phyloP scores from a whole-genome alignment of 768 basidiomycete species.

The Lepiota venenata region DNA sequence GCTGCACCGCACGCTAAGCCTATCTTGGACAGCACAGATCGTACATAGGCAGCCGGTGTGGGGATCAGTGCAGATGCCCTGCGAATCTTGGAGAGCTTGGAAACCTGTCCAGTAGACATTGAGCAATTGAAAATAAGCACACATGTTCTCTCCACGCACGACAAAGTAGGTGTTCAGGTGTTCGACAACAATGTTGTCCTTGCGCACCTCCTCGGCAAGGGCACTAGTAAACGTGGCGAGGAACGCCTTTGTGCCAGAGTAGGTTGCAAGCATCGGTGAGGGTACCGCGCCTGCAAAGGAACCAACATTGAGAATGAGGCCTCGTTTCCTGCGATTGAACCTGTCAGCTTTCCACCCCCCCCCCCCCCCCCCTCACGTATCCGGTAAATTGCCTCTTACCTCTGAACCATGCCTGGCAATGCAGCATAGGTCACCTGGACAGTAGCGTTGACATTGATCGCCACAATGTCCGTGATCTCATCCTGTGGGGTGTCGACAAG shows the following conservation, averaged over 20 bases:
- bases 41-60: slow-evolving; percentile 70
- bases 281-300: slow-evolving; percentile 89
- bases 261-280: slow-evolving; percentile 91
- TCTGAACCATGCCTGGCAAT: slow-evolving; percentile 79
- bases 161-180: slow-evolving; percentile 94
- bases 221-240: slow-evolving; percentile 82
- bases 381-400: slow-evolving; percentile 33
- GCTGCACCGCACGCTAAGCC: slow-evolving; percentile 78
- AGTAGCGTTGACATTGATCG: slow-evolving; percentile 83
- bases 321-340: slow-evolving; percentile 57
- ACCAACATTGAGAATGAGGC: slow-evolving; percentile 86
- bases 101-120: slow-evolving; percentile 51
- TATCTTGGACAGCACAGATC: slow-evolving; percentile 70
- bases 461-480: slow-evolving; percentile 81
- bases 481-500: slow-evolving; percentile 71
- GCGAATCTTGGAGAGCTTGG: slow-evolving; percentile 92
- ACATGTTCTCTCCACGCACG: slow-evolving; percentile 55
- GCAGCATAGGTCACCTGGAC: slow-evolving; percentile 76
- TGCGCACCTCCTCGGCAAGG: slow-evolving; percentile 77
- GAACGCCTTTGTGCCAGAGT: slow-evolving; percentile 92
- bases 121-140: background rate
- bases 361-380: background rate
- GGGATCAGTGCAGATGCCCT: slow-evolving; percentile 69
- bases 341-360: too few relatives aligned
- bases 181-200: slow-evolving; percentile 74